These are phyloP conservation scores for Cnidoscolus chayamansa DNA, from an alignment of 441 rosid species.

Conservation along the genomic window DNA sequence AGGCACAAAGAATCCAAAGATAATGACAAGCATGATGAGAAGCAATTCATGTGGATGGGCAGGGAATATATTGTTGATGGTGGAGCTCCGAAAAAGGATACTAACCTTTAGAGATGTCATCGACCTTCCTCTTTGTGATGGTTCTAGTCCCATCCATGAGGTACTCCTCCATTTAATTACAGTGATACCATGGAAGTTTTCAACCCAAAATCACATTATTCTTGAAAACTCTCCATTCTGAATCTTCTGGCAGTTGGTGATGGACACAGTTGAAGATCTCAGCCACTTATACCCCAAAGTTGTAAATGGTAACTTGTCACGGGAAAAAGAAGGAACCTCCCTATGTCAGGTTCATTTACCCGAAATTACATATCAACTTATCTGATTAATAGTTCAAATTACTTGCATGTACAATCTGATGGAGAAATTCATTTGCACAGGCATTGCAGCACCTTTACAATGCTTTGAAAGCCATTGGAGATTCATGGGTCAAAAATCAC, in stretches of 20 bases:
- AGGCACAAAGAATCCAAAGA: constrained; percentile 1
- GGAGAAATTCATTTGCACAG: constrained; percentile 27
- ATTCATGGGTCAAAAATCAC: constrained; percentile 50
- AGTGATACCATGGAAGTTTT: neutral
- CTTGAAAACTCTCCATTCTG: neutral
- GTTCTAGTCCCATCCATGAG: constrained; percentile 43
- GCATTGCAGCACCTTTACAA: constrained; percentile 48
- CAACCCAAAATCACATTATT: constrained; percentile 11
- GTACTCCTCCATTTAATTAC: constrained; percentile 24
- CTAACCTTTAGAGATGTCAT: constrained; percentile 54
- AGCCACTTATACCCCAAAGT: constrained; percentile 34
- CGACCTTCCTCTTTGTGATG: constrained; percentile 51
- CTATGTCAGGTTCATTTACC: constrained; percentile 3
- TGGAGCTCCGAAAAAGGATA: neutral
- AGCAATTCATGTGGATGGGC: neutral
- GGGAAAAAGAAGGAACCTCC: constrained; percentile 20
- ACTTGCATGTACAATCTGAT: neutral
- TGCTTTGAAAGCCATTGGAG: constrained; percentile 59
- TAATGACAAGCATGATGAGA: neutral
- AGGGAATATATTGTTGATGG: neutral
- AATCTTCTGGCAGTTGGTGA: constrained; percentile 41
- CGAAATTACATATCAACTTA: neutral
- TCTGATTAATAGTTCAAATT: neutral
- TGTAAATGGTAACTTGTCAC: neutral
- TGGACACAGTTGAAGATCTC: constrained; percentile 61